Conservation (phyloP, 2,329 filamentous ascomycete species). For the Aspergillus hiratsukae region DNA sequence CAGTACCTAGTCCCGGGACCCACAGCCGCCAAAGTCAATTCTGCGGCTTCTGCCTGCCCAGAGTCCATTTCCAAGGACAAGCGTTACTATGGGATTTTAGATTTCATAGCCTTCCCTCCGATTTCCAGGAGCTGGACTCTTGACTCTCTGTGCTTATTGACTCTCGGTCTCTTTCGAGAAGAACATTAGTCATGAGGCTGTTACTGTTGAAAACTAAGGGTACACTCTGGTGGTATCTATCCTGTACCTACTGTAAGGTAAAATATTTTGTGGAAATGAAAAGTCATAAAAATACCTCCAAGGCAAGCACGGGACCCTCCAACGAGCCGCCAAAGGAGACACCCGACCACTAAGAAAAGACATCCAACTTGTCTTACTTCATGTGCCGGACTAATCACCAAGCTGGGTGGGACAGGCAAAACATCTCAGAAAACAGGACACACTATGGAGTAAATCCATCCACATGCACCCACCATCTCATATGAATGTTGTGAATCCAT, state of each 20-base stretch:
- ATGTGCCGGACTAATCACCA: neutral
- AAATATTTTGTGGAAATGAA: neutral
- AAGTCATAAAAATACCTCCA: neutral
- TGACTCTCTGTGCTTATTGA: neutral
- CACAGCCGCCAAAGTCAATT: neutral
- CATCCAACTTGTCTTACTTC: constrained; percentile 4
- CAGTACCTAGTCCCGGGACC: neutral
- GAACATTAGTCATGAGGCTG: neutral
- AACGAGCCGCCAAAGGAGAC: neutral
- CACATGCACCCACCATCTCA: neutral
- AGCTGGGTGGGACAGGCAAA: too few species aligned
- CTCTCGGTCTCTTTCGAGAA: too few species aligned
- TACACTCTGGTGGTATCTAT: too few species aligned
- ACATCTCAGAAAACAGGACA: neutral
- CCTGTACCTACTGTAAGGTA: neutral
- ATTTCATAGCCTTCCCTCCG: neutral
- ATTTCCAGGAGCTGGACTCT: neutral
- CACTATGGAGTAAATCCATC: neutral
- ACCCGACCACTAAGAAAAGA: neutral
- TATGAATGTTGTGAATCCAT: constrained; percentile 1
- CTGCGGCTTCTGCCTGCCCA: neutral
- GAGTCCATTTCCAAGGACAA: too few species aligned
- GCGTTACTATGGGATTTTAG: neutral
- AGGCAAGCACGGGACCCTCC: neutral
- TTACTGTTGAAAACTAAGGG: neutral